phyloP scores from a whole-genome alignment of 345 rosid species.

The Syzygium oleosum region DNA sequence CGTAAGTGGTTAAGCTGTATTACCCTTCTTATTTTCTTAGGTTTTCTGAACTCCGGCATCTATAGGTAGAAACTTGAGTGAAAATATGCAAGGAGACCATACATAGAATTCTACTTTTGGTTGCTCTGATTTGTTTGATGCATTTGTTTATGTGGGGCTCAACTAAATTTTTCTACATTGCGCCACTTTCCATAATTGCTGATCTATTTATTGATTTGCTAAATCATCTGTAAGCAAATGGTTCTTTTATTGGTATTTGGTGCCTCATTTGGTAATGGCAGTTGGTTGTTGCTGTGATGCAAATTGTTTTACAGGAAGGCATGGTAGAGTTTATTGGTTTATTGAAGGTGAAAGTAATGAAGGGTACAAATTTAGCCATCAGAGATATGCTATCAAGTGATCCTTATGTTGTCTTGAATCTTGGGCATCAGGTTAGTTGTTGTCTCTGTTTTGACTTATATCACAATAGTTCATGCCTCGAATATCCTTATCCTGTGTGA shows the following conservation, averaged over 20 bases:
- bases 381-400: slow-evolving; percentile 97
- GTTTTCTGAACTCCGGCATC: not conserved
- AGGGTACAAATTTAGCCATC: slow-evolving; percentile 71
- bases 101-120: not conserved
- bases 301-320: slow-evolving; percentile 52
- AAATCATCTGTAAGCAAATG: not conserved
- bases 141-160: not conserved
- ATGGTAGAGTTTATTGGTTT: slow-evolving; percentile 85
- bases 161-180: not conserved
- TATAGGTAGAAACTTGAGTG: not conserved
- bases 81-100: not conserved
- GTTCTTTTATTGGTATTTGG: not conserved
- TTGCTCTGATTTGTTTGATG: not conserved
- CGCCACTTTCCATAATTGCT: not conserved
- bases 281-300: not conserved
- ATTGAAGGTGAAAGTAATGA: slow-evolving; percentile 62
- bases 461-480: not conserved
- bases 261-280: not conserved
- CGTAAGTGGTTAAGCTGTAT: slow-evolving; percentile 20
- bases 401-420: slow-evolving; percentile 74
- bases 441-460: not conserved
- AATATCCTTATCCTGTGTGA: not conserved
- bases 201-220: not conserved
- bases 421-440: slow-evolving; percentile 72
- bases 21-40: not conserved